Percentiles rank a stretch among this genome's conserved stretches.
Conservation (phyloP, 1,139 yeast species). For the Arxiozyma slooffiae region DNA sequence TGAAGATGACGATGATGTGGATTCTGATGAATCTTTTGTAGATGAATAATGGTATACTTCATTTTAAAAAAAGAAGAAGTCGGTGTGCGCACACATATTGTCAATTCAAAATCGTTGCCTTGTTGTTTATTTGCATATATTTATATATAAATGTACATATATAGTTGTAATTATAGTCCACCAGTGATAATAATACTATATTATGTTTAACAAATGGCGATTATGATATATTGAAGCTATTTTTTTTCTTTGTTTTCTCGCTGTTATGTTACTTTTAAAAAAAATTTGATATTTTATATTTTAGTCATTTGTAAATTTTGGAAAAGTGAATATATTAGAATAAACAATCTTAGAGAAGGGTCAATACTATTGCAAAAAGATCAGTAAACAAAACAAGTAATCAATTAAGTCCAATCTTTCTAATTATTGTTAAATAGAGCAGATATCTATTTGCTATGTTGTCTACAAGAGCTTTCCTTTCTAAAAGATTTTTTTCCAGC, state of each 20-base stretch:
- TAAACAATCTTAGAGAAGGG: neutral
- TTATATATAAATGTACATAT: no score
- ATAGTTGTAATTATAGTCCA: neutral
- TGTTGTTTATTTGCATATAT: no score
- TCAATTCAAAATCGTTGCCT: neutral
- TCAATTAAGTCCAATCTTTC: neutral
- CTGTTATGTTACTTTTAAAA: no score
- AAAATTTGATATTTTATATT: no score
- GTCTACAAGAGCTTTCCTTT: neutral
- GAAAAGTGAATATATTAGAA: no score
- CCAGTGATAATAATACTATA: neutral
- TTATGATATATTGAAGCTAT: neutral
- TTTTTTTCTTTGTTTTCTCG: neutral
- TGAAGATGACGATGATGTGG: constrained; percentile 22
- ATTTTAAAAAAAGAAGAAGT: neutral
- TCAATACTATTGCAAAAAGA: no score
- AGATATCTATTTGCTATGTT: neutral
- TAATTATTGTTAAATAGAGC: neutral
- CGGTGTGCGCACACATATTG: neutral
- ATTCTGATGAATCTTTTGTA: constrained; percentile 23
- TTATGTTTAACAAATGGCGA: neutral
- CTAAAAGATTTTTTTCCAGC: constrained; percentile 5
- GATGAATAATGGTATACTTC: constrained; percentile 12
- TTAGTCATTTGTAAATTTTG: neutral
- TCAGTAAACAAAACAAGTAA: no score